Percentiles rank a stretch among this genome's conserved stretches.
These are phyloP conservation scores for Curvularia sp. DNA, from an alignment of 2,329 filamentous ascomycete genomes.

Conservation along the genomic window DNA sequence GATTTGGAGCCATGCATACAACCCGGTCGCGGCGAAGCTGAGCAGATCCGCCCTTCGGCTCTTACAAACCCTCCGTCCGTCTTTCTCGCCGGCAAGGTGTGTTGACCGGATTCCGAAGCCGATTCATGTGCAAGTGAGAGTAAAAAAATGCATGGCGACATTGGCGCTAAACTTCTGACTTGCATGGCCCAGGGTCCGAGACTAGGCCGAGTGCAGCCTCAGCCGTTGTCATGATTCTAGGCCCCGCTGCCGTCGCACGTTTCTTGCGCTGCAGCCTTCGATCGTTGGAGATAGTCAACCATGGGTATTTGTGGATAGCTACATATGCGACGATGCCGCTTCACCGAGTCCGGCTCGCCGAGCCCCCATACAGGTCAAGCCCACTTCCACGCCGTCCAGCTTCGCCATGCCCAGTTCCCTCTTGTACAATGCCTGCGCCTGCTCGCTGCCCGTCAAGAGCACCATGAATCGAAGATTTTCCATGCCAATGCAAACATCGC, in stretches of 20 bases:
- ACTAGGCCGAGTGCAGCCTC: slow-evolving; percentile 28
- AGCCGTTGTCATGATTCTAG: slow-evolving; percentile 31
- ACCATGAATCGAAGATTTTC: slow-evolving; percentile 61
- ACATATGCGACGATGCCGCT: slow-evolving; percentile 13
- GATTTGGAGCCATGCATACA: neutral
- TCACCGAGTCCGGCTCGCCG: slow-evolving; percentile 29
- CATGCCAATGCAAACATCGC: slow-evolving; percentile 65
- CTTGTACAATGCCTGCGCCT: slow-evolving; percentile 37
- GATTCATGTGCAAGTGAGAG: slow-evolving; percentile 2
- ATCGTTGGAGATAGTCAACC: slow-evolving; percentile 33
- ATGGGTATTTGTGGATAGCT: slow-evolving; percentile 18
- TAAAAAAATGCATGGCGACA: slow-evolving; percentile 21
- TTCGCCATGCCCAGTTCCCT: slow-evolving; percentile 40
- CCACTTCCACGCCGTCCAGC: slow-evolving; percentile 29
- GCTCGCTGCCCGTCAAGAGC: slow-evolving; percentile 37
- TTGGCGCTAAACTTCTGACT: slow-evolving; percentile 13
- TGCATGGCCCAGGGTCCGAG: slow-evolving; percentile 14
- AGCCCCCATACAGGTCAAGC: slow-evolving; percentile 37
- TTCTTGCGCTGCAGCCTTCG: slow-evolving; percentile 26
- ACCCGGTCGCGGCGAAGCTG: neutral
- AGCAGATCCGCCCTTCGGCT: neutral
- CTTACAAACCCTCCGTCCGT: too few species aligned
- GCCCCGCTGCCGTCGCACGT: slow-evolving; percentile 34
- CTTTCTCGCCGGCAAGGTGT: too few species aligned
- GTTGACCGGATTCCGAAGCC: slow-evolving; percentile 11